These are phyloP conservation scores for Cercospora sp. DNA, from an alignment of 2,329 filamentous ascomycete species.

Conservation along the genomic window DNA sequence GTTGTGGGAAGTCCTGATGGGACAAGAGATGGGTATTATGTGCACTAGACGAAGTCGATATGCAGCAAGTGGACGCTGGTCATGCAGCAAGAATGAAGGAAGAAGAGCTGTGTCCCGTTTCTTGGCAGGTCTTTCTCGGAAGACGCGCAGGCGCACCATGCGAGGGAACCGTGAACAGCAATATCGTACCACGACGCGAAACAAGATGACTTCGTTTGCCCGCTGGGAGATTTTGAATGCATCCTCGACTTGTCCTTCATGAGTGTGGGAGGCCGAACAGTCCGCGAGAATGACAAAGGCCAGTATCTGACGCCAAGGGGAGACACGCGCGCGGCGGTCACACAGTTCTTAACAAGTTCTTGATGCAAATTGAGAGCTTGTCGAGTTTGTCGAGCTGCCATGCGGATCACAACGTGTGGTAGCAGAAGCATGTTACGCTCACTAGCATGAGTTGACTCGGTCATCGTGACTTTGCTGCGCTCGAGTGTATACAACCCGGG, in stretches of 20 bases:
- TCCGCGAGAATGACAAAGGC: neutral
- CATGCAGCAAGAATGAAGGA: neutral
- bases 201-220: neutral
- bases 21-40: neutral
- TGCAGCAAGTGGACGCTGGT: neutral
- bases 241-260: neutral
- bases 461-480: neutral
- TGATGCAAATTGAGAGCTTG: neutral
- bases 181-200: neutral
- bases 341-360: neutral
- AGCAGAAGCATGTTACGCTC: neutral
- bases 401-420: neutral
- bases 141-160: neutral
- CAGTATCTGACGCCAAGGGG: neutral
- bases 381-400: neutral
- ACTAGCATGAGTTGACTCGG: neutral
- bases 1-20: neutral
- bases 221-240: neutral
- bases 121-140: neutral
- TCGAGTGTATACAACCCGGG: neutral
- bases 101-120: neutral
- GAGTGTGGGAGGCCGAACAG: neutral
- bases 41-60: neutral
- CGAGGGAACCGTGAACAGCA: neutral
- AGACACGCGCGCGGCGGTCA: neutral